phyloP scores from a whole-genome alignment of 2,329 filamentous ascomycete species.

The Tolypocladium endophyticum region DNA sequence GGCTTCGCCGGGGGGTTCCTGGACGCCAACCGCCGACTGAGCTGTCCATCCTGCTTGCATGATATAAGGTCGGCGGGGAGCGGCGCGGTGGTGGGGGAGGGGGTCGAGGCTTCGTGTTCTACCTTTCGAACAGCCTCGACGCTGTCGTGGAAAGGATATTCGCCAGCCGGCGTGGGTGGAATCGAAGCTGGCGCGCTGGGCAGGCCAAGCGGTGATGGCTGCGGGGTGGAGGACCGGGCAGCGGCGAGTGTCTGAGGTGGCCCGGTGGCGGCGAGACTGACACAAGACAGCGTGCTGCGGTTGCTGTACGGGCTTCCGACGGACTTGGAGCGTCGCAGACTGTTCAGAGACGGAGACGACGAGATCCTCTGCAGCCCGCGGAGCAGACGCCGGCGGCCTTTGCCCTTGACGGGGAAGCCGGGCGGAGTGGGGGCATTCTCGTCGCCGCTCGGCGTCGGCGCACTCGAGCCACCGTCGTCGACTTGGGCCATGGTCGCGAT shows the following conservation, averaged over 20 bases:
- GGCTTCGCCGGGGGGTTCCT: slow-evolving; percentile 15
- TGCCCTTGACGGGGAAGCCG: slow-evolving; percentile 40
- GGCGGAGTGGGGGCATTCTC: slow-evolving; percentile 8
- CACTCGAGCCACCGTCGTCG: slow-evolving; percentile 7
- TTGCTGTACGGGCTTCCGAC: slow-evolving; percentile 57
- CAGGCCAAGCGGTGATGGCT: slow-evolving; percentile 28
- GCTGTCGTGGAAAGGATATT: slow-evolving; percentile 28
- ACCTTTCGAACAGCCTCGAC: slow-evolving; percentile 44
- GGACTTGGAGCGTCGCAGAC: slow-evolving; percentile 53
- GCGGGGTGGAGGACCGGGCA: slow-evolving; percentile 20
- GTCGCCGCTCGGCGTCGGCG: slow-evolving; percentile 14
- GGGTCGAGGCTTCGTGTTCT: slow-evolving; percentile 31
- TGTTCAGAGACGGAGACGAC: slow-evolving; percentile 63
- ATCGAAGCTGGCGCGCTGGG: slow-evolving; percentile 25
- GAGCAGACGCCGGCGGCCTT: slow-evolving; percentile 59
- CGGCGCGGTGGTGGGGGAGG: slow-evolving; percentile 39
- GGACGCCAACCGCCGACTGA: slow-evolving; percentile 7
- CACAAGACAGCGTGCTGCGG: slow-evolving; percentile 41
- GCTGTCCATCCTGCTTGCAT: slow-evolving; percentile 19
- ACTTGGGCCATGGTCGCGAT: slow-evolving; percentile 1
- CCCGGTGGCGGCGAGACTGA: slow-evolving; percentile 35
- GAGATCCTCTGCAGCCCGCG: slow-evolving; percentile 71
- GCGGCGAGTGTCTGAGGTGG: slow-evolving; percentile 16
- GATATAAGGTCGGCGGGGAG: slow-evolving; percentile 53
- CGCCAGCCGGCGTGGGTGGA: slow-evolving; percentile 27